Evolutionary conservation across 1,284 basidiomycete species (phyloP).

Genomic region (Neotropicomus parvogracilis): DNA sequence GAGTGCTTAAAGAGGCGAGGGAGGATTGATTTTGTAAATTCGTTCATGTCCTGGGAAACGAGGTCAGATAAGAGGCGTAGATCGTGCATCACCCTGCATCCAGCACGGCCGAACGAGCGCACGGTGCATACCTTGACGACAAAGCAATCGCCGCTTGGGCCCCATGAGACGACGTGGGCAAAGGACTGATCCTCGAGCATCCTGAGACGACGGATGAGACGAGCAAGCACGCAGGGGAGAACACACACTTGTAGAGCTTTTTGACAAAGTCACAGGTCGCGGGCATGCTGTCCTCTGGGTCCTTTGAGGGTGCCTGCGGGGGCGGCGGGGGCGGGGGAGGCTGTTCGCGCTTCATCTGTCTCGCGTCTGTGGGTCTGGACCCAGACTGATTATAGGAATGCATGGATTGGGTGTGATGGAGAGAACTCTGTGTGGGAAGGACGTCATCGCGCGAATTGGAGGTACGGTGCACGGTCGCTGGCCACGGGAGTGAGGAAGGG

Average conservation of each 20-base stretch:
- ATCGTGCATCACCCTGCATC: background rate
- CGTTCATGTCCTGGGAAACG: slow-evolving; percentile 80
- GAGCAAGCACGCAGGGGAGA: background rate
- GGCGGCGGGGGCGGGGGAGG: slow-evolving; percentile 21
- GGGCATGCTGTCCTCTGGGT: slow-evolving; percentile 60
- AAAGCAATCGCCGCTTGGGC: slow-evolving; percentile 83
- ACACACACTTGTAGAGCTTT: slow-evolving; percentile 81
- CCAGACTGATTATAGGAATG: slow-evolving; percentile 22
- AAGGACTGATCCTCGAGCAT: slow-evolving; percentile 85
- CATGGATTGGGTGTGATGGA: slow-evolving; percentile 19
- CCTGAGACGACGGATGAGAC: slow-evolving; percentile 38
- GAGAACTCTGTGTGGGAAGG: slow-evolving; percentile 14
- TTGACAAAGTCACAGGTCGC: slow-evolving; percentile 90
- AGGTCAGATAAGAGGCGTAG: slow-evolving; percentile 2
- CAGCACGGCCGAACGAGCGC: background rate
- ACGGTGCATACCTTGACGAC: slow-evolving; percentile 71
- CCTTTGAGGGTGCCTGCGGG: slow-evolving; percentile 20
- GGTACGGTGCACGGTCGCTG: slow-evolving; percentile 30
- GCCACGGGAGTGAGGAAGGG: slow-evolving; percentile 24
- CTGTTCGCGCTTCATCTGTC: slow-evolving; percentile 33
- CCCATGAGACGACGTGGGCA: slow-evolving; percentile 82
- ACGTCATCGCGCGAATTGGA: slow-evolving; percentile 40
- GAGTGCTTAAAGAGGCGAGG: slow-evolving; percentile 97
- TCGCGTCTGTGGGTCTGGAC: slow-evolving; percentile 16
- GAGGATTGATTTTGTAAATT: slow-evolving; percentile 91